These are phyloP conservation scores for Allantophomopsis cytisporea DNA, from an alignment of 2,329 filamentous ascomycete species.

Conservation along the genomic window DNA sequence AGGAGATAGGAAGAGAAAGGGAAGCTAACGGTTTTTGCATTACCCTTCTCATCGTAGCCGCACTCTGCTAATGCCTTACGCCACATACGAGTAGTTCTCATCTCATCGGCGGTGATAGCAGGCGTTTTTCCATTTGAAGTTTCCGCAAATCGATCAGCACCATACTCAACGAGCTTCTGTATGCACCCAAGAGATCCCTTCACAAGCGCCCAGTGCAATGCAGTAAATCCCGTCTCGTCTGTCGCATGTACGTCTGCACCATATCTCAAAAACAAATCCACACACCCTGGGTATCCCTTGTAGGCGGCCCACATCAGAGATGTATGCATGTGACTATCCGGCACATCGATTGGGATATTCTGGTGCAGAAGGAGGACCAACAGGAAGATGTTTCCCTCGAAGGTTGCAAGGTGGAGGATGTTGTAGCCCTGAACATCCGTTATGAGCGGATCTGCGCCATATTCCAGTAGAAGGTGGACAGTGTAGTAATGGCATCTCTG, in stretches of 20 bases:
- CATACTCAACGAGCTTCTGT: slow-evolving; percentile 90
- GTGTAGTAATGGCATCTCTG: slow-evolving; percentile 96
- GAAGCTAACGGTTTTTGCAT: slow-evolving; percentile 54
- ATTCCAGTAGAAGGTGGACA: slow-evolving; percentile 79
- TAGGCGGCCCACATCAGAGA: slow-evolving; percentile 98
- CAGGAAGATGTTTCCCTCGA: slow-evolving; percentile 89
- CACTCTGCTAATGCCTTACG: slow-evolving; percentile 70
- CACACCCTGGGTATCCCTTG: slow-evolving; percentile 86
- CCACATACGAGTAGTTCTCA: slow-evolving; percentile 77
- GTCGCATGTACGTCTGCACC: slow-evolving; percentile 83
- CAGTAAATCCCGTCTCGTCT: slow-evolving; percentile 88
- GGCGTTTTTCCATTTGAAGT: slow-evolving; percentile 88
- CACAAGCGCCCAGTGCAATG: slow-evolving; percentile 91
- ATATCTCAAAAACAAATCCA: slow-evolving; percentile 88
- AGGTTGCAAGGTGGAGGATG: slow-evolving; percentile 89
- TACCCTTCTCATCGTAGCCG: slow-evolving; percentile 71
- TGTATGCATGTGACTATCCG: slow-evolving; percentile 83
- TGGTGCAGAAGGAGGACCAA: slow-evolving; percentile 85
- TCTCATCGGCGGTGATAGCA: slow-evolving; percentile 70
- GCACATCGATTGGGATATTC: slow-evolving; percentile 84
- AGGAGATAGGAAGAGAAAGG: slow-evolving; percentile 59
- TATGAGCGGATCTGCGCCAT: slow-evolving; percentile 84
- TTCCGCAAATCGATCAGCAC: slow-evolving; percentile 82
- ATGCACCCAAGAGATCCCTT: slow-evolving; percentile 85
- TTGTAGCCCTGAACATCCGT: slow-evolving; percentile 96